Evolutionary conservation across 306 rosid species (phyloP).

Genomic region (Cucurbita pepo): DNA sequence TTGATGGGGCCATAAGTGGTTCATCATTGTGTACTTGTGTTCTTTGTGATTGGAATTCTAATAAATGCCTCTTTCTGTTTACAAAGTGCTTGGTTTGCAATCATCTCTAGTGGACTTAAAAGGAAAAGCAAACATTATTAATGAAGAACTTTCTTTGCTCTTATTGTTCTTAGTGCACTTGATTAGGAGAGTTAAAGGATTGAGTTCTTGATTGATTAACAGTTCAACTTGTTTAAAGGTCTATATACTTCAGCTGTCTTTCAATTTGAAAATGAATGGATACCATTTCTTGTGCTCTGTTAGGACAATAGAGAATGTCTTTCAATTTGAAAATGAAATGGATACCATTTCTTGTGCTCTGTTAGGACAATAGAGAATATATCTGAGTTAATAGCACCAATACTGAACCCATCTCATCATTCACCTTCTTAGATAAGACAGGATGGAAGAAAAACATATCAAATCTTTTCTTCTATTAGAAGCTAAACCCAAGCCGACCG

Average conservation of each 20-base stretch:
- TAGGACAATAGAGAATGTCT: too few relatives aligned
- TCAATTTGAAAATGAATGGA: conserved; percentile 2
- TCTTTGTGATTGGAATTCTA: conserved; percentile 22
- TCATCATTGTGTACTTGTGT: conserved; percentile 23
- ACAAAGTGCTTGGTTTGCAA: conserved; percentile 11
- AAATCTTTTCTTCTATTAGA: not conserved
- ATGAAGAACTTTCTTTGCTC: conserved; percentile 22
- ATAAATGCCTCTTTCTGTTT: conserved; percentile 14
- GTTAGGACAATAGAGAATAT: conserved; percentile 2
- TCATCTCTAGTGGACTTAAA: conserved; percentile 24
- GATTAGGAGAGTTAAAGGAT: not conserved
- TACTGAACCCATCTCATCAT: not conserved
- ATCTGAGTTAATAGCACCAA: conserved; percentile 6
- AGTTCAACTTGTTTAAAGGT: not conserved
- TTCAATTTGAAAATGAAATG: conserved; percentile 1
- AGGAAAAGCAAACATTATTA: conserved; percentile 21
- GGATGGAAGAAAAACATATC: not conserved
- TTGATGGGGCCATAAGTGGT: conserved; percentile 35
- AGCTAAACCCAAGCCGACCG: too few relatives aligned
- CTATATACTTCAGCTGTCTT: not conserved
- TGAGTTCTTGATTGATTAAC: not conserved
- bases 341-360: conserved; percentile 1
- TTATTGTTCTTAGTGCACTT: not conserved
- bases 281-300: not conserved
- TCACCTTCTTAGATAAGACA: not conserved